phyloP scores from a whole-genome alignment of 495 filamentous ascomycete genomes.

The Ascodesmis nigricans region DNA sequence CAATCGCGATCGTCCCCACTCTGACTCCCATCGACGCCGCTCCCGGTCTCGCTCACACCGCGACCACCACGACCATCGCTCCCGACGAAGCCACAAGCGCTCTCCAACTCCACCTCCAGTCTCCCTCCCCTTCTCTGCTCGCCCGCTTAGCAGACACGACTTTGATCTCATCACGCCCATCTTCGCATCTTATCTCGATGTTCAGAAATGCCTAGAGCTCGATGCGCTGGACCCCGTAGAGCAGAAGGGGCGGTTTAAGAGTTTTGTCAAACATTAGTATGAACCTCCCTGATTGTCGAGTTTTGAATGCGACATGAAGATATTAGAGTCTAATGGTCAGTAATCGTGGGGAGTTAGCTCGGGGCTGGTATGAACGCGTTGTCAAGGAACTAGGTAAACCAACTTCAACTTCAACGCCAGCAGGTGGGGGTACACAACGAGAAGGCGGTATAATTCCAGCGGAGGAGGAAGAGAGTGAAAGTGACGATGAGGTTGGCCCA shows the following conservation, averaged over 20 bases:
- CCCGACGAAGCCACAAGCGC: too few species aligned
- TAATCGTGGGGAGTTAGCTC: conserved; percentile 79
- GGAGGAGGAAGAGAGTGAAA: conserved; percentile 9
- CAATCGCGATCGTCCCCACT: too few species aligned
- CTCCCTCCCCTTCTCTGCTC: conserved; percentile 44
- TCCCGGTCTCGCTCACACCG: too few species aligned
- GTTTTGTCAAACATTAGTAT: conserved; percentile 76
- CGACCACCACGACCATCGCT: too few species aligned
- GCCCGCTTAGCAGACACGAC: conserved; percentile 42
- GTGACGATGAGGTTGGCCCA: conserved; percentile 39
- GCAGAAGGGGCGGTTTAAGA: conserved; percentile 71
- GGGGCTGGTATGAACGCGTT: conserved; percentile 81
- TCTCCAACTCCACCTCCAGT: conserved; percentile 7
- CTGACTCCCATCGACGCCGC: too few species aligned
- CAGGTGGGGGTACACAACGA: too few species aligned
- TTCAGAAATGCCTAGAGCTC: conserved; percentile 57
- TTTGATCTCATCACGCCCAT: conserved; percentile 40
- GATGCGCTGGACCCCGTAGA: conserved; percentile 45
- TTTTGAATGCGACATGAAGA: not conserved
- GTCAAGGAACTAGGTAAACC: conserved; percentile 5
- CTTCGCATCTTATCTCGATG: conserved; percentile 70
- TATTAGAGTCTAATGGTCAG: conserved; percentile 26
- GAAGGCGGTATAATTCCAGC: too few species aligned
- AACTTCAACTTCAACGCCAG: too few species aligned
- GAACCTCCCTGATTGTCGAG: conserved; percentile 7